Evolutionary conservation across 1,139 yeast genomes (phyloP).

Genomic region (Yamadazyma sp.): DNA sequence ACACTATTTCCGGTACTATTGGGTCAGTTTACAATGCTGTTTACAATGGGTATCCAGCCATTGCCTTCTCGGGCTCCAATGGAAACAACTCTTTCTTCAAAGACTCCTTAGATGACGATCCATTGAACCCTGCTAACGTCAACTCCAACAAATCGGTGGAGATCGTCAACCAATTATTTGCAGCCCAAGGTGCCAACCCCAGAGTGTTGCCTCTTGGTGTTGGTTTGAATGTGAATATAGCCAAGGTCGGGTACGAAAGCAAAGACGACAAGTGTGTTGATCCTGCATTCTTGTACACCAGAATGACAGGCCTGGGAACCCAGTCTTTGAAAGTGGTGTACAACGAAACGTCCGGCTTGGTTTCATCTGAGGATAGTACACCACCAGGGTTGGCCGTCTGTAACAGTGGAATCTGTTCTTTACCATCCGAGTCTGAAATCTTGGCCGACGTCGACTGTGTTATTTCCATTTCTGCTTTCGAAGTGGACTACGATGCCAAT

Average conservation of each 20-base stretch:
- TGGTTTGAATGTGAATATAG: constrained; percentile 45
- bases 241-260: constrained; percentile 35
- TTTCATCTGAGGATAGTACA: constrained; percentile 15
- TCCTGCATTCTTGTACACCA: constrained; percentile 37
- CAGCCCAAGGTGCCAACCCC: constrained; percentile 28
- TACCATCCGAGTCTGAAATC: constrained; percentile 35
- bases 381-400: constrained; percentile 26
- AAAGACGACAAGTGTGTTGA: constrained; percentile 28
- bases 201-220: constrained; percentile 40
- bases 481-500: constrained; percentile 44
- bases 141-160: constrained; percentile 32
- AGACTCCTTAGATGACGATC: constrained; percentile 35
- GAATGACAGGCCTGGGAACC: constrained; percentile 37
- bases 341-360: constrained; percentile 30
- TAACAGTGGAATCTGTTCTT: constrained; percentile 34
- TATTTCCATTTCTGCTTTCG: constrained; percentile 38
- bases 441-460: constrained; percentile 27
- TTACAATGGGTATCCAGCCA: constrained; percentile 43
- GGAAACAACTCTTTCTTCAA: constrained; percentile 43
- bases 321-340: constrained; percentile 28
- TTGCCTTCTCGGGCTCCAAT: constrained; percentile 48
- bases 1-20: constrained; percentile 45
- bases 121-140: constrained; percentile 35
- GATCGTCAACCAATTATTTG: constrained; percentile 33
- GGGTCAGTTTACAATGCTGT: constrained; percentile 47